Evolutionary conservation across 176 grass and related monocot species (phyloP), one percentile per base, ranked within the genome.

Genomic region (Saccharum spontaneum): DNA sequence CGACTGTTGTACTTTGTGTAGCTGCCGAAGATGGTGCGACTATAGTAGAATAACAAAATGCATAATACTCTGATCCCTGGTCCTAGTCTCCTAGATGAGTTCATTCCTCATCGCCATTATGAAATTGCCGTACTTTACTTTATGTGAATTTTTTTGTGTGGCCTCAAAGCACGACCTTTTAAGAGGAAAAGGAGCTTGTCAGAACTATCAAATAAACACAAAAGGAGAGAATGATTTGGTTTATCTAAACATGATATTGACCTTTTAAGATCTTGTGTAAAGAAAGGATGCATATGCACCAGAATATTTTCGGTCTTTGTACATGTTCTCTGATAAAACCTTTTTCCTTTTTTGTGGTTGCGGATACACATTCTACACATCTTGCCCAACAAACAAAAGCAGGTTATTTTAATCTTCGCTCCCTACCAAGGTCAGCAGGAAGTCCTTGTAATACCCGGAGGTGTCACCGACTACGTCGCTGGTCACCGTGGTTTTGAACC

Each of bases 401-500:
- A 43, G 50, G 8, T 37, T 34, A 3, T 54, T 76, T 70, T 73
- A 82, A 18, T 84, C 63, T 59, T 90, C 87, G 15, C 24, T 85
- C 63, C 91, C 87, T 17, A 97, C 31, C 60, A 97, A 77, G 50
- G 91, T 75, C 50, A 96, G 78, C 86, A 91, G 80, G 49, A 91
- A 79, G 65, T 90, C 81, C 77, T 85, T 87, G 44, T 46, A 46
- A 46, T 46, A 13, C 2, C 90, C 80, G 0, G 93, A 95, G 5
- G 86, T 91, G 30, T 95, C 88, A 22, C 79, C 91, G 1, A 85
- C 79, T 57, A 91, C 60, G 67, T 96, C 88, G 39, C 41, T 15
- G 3, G 84, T 86, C 2, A 96, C 76, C 2, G 86, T 89, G 12
- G 84, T 93, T 45, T 86, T 85, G 77, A 85, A 91, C 45, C 79